These are phyloP conservation scores for Sphaerobolus stellatus DNA, from an alignment of 1,284 basidiomycete species.

Conservation along the genomic window DNA sequence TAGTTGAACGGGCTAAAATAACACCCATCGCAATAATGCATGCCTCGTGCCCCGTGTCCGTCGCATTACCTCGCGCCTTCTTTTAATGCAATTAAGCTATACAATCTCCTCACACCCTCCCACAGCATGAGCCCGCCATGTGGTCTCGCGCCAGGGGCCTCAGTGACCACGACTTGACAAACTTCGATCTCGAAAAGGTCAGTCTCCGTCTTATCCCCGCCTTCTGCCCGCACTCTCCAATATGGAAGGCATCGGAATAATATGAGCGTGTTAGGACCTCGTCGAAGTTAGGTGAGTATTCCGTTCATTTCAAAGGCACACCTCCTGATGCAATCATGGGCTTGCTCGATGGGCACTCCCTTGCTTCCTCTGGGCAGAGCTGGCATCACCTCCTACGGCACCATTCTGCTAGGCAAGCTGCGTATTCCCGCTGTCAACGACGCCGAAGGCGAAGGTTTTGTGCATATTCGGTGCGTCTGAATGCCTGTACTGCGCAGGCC, in stretches of 20 bases:
- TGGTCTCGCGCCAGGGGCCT: slow-evolving; percentile 59
- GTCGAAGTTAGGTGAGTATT: slow-evolving; percentile 40
- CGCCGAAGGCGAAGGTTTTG: slow-evolving; percentile 58
- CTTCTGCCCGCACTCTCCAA: neutral
- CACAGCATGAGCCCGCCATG: slow-evolving; percentile 64
- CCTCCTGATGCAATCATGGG: neutral
- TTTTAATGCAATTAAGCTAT: neutral
- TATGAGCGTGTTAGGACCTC: slow-evolving; percentile 45
- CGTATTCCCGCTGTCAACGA: slow-evolving; percentile 65
- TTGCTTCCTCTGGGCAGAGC: slow-evolving; percentile 33
- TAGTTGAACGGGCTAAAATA: slow-evolving; percentile 5
- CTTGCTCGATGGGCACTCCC: slow-evolving; percentile 8
- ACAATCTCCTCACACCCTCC: neutral
- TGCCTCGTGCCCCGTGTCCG: neutral
- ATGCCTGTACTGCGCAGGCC: neutral
- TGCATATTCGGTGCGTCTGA: slow-evolving; percentile 69
- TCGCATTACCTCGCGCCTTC: neutral
- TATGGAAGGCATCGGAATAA: neutral
- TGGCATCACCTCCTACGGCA: slow-evolving; percentile 55
- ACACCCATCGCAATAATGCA: neutral
- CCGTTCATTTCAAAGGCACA: neutral
- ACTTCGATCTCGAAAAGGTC: slow-evolving; percentile 49
- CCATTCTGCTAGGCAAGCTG: slow-evolving; percentile 74
- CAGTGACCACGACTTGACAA: slow-evolving; percentile 50
- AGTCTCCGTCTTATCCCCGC: neutral